phyloP scores from a whole-genome alignment of 495 filamentous ascomycete genomes.

The Elasticomyces elasticus region DNA sequence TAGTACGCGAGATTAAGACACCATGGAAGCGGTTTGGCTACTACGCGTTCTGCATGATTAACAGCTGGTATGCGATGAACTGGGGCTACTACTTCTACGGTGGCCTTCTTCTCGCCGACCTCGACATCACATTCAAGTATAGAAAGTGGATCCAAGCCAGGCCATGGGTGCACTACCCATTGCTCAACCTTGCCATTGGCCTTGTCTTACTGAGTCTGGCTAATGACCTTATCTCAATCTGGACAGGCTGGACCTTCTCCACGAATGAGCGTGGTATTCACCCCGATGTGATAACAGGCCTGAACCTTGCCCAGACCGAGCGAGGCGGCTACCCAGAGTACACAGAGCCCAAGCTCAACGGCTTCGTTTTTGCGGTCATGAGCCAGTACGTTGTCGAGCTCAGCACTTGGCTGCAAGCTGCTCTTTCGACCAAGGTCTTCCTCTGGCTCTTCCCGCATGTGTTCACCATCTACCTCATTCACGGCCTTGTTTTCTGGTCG shows the following conservation, averaged over 20 bases:
- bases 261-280: slow-evolving; percentile 33
- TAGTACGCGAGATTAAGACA: slow-evolving; percentile 35
- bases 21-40: slow-evolving; percentile 38
- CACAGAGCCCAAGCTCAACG: slow-evolving; percentile 35
- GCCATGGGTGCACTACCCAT: slow-evolving; percentile 29
- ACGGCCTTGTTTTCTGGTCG: slow-evolving; percentile 36
- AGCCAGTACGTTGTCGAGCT: slow-evolving; percentile 35
- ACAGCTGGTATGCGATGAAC: slow-evolving; percentile 34
- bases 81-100: slow-evolving; percentile 37
- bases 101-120: slow-evolving; percentile 34
- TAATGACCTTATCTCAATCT: slow-evolving; percentile 27
- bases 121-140: slow-evolving; percentile 37
- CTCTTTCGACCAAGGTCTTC: slow-evolving; percentile 28
- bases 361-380: slow-evolving; percentile 29
- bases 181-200: slow-evolving; percentile 21
- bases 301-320: slow-evolving; percentile 23
- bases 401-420: slow-evolving; percentile 27
- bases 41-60: slow-evolving; percentile 33
- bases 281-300: slow-evolving; percentile 29
- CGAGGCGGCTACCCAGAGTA: slow-evolving; percentile 31
- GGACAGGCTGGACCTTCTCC: slow-evolving; percentile 25
- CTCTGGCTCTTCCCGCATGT: slow-evolving; percentile 36
- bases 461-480: slow-evolving; percentile 39
- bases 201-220: slow-evolving; percentile 25
- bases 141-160: slow-evolving; percentile 12